phyloP scores from a whole-genome alignment of 139 green algal genomes.

The Closterium sp. region DNA sequence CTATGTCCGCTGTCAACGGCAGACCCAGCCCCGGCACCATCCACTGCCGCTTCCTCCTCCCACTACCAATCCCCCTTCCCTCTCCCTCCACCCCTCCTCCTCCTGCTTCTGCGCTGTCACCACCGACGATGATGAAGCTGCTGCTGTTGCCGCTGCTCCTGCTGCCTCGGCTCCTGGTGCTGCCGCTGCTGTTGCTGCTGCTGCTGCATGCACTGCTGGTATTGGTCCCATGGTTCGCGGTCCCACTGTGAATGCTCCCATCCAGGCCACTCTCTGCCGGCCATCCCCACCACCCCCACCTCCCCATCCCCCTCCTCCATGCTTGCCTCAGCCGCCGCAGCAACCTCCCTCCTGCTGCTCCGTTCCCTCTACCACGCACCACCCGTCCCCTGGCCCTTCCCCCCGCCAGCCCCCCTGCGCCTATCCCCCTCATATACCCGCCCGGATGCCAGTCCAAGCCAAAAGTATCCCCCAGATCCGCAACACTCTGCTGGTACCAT shows the following conservation, averaged over 20 bases:
- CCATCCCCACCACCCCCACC: neutral
- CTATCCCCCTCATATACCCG: neutral
- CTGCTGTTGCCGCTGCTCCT: neutral
- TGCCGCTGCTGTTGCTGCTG: neutral
- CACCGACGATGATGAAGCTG: neutral
- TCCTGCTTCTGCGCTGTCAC: neutral
- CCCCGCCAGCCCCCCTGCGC: neutral
- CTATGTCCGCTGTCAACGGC: constrained; percentile 32
- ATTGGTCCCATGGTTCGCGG: neutral
- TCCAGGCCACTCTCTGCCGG: neutral
- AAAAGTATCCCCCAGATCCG: neutral
- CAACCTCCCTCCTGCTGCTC: neutral
- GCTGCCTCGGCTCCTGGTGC: neutral
- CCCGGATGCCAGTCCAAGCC: neutral
- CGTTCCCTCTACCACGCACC: neutral
- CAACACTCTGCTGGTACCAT: neutral
- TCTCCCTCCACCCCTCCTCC: neutral
- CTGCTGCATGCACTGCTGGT: neutral
- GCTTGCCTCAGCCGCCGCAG: neutral
- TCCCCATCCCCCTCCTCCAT: neutral
- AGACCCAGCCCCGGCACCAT: neutral
- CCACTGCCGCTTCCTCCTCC: constrained; percentile 4
- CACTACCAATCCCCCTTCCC: neutral
- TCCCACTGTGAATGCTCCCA: neutral
- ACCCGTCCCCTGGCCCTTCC: neutral